Evolutionary conservation across 2,329 filamentous ascomycete species (phyloP).

Genomic region (Aspergillus felis): DNA sequence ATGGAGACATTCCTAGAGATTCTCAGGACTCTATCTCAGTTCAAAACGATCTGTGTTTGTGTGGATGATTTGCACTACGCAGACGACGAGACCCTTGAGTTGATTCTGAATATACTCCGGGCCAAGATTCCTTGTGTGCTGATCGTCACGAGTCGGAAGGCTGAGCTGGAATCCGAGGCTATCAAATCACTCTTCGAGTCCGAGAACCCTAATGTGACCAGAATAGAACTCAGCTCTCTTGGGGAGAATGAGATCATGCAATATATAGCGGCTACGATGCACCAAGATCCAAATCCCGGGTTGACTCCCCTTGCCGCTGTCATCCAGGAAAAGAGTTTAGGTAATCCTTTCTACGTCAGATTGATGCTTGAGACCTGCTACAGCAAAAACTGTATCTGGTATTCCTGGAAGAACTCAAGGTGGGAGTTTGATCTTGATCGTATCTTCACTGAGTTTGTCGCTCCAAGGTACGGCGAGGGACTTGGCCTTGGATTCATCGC

Average conservation of each 20-base stretch:
- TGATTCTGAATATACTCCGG: slow-evolving; percentile 75
- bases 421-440: slow-evolving; percentile 86
- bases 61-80: slow-evolving; percentile 89
- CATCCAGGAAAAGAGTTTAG: slow-evolving; percentile 81
- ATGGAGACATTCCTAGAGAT: slow-evolving; percentile 88
- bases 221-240: slow-evolving; percentile 68
- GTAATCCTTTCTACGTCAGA: slow-evolving; percentile 86
- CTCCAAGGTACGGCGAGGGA: slow-evolving; percentile 72
- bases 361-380: slow-evolving; percentile 88
- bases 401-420: slow-evolving; percentile 74
- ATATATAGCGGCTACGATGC: slow-evolving; percentile 79
- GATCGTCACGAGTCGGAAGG: slow-evolving; percentile 70
- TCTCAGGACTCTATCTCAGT: slow-evolving; percentile 71
- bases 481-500: slow-evolving; percentile 80
- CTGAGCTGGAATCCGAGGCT: slow-evolving; percentile 55
- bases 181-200: slow-evolving; percentile 40
- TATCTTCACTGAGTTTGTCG: slow-evolving; percentile 79
- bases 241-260: slow-evolving; percentile 74
- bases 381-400: slow-evolving; percentile 83
- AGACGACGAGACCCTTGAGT: slow-evolving; percentile 78
- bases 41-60: slow-evolving; percentile 84
- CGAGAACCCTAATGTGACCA: slow-evolving; percentile 59
- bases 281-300: slow-evolving; percentile 64
- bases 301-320: slow-evolving; percentile 75
- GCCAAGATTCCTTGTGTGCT: slow-evolving; percentile 77